These are phyloP conservation scores for Pseudogymnoascus sp. DNA, from an alignment of 2,329 filamentous ascomycete species.

Conservation along the genomic window DNA sequence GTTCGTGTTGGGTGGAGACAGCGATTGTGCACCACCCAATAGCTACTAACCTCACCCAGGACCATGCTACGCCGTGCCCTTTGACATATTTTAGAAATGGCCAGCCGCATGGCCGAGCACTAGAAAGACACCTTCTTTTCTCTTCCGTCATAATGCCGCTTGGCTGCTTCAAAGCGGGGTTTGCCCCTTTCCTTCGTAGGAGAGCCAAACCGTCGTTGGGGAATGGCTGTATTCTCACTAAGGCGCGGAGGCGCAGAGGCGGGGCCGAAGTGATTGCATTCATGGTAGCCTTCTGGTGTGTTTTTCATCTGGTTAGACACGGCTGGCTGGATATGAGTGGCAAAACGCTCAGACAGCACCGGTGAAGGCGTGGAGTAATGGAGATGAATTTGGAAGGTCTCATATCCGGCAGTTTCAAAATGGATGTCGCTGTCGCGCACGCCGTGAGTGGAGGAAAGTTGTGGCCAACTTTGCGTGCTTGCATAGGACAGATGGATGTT, in stretches of 20 bases:
- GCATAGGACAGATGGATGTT: background rate
- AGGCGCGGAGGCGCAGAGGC: background rate
- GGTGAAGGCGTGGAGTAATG: background rate
- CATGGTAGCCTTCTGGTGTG: background rate
- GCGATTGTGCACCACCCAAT: background rate
- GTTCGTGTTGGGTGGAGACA: slow-evolving; percentile 1
- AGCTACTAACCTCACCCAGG: background rate
- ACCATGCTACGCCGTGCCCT: background rate
- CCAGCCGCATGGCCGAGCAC: background rate
- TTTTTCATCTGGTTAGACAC: background rate
- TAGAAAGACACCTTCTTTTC: background rate
- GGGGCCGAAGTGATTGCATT: background rate
- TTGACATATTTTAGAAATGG: background rate
- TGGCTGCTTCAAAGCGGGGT: background rate
- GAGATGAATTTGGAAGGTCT: background rate
- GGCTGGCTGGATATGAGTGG: background rate
- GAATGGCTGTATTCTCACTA: background rate
- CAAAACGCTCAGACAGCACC: background rate
- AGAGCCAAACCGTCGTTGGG: background rate
- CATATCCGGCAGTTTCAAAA: background rate
- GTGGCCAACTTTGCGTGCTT: background rate
- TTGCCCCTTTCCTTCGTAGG: background rate
- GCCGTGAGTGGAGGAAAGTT: slow-evolving; percentile 7
- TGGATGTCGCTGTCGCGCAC: background rate
- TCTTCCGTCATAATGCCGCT: background rate